Evolutionary conservation across 176 grass and related monocot species (phyloP), one percentile per base, ranked within the genome.

Genomic region (Oryza australiensis): DNA sequence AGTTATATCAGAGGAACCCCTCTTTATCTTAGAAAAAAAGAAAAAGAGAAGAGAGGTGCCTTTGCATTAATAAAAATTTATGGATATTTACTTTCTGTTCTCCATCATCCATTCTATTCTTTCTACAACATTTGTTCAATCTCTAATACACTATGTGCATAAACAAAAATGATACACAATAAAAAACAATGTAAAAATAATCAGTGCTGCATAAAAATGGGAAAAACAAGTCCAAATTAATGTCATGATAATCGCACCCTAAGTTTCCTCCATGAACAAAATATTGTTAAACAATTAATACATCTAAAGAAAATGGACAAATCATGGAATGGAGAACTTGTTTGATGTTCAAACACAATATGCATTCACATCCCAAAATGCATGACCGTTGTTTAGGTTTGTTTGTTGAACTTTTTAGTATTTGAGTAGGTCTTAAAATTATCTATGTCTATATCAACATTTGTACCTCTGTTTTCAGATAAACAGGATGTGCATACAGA

Each of bases 401-500:
- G 7, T 40, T 40, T 9, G 9, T 40, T 40, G 3, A 14, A 38
- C 20, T 2, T 37, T 68, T 35, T 16, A 16, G 1, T 23, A 69
- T 38, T 3, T 45, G 24, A 41, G 35, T 43, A 3, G 5, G 42
- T 64, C n/a, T 42, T 64, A 10, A 15, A 0, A 7, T 26, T 14
- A 13, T 3, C 12, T 38, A 13, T 9, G 2, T 2, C 23, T 24
- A 55, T 60, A 24, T 20, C 9, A 26, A 22, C 3, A 40, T 29
- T 2, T 34, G 48, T 80, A 97, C 94, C 83, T 68, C 33, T 43
- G 87, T 86, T 86, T 80, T 87, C 10, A 86, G 80, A 70, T 97
- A 97, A 81, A 88, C 89, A 0, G 94, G 89, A 28, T 30, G 84
- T 67, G 64, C 82, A 32, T 97, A 94, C 12, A 97, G 70, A 90